Evolutionary conservation across 495 filamentous ascomycete species (phyloP).

Genomic region (Hypoxylon trugodes): DNA sequence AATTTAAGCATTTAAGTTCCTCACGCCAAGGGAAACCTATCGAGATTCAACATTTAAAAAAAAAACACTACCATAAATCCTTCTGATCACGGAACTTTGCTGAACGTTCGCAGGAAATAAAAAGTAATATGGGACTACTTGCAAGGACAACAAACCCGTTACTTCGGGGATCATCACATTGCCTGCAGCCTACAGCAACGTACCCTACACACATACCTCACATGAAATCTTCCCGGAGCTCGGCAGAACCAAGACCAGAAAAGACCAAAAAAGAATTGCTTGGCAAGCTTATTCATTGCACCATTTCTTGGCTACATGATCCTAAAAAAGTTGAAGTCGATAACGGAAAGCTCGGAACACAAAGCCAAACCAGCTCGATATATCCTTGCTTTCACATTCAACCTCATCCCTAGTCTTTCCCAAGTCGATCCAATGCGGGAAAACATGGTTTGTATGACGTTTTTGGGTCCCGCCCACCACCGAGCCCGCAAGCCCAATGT

Average conservation of each 20-base stretch:
- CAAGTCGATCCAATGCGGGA: background rate
- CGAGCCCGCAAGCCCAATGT: background rate
- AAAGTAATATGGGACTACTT: slow-evolving; percentile 3
- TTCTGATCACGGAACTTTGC: background rate
- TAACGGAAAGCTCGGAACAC: slow-evolving; percentile 36
- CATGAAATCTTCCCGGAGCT: slow-evolving; percentile 14
- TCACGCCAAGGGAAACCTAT: too few species aligned
- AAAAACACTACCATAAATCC: too few species aligned
- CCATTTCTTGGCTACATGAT: slow-evolving; percentile 9
- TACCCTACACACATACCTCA: slow-evolving; percentile 8
- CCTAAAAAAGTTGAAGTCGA: slow-evolving; percentile 16
- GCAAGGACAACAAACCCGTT: slow-evolving; percentile 5
- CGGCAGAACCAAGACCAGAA: slow-evolving; percentile 11
- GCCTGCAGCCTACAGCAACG: slow-evolving; percentile 1
- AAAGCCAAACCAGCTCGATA: slow-evolving; percentile 9
- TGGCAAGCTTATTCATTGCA: slow-evolving; percentile 29
- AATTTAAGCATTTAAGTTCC: too few species aligned
- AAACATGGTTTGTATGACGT: slow-evolving; percentile 14
- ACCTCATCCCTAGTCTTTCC: slow-evolving; percentile 1
- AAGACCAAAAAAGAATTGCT: slow-evolving; percentile 24
- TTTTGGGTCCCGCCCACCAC: background rate
- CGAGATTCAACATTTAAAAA: too few species aligned
- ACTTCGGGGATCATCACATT: slow-evolving; percentile 13
- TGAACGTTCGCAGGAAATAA: background rate
- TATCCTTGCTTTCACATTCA: slow-evolving; percentile 26